Percentiles rank a stretch among this genome's conserved stretches.
phyloP scores from a whole-genome alignment of 768 basidiomycete genomes.

The Fistulinella prunicolor region DNA sequence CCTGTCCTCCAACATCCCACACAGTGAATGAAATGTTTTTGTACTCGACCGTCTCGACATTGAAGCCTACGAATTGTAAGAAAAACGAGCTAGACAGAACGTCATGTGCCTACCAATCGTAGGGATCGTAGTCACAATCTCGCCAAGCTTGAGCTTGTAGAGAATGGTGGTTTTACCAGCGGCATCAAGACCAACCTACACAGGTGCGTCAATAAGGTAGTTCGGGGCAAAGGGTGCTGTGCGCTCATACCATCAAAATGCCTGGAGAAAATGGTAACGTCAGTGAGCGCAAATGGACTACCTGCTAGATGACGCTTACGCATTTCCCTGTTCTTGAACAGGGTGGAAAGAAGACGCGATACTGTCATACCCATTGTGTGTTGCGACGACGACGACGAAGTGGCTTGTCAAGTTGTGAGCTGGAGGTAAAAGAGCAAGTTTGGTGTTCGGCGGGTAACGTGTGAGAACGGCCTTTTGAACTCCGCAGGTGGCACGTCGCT shows the following conservation, averaged over 20 bases:
- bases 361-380: constrained; percentile 74
- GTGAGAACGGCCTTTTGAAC: constrained; percentile 33
- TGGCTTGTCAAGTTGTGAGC: constrained; percentile 26
- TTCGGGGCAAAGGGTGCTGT: constrained; percentile 19
- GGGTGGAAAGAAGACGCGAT: constrained; percentile 70
- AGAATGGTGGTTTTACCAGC: constrained; percentile 98
- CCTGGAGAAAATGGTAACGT: constrained; percentile 50
- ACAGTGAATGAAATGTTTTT: constrained; percentile 99
- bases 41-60: constrained; percentile 99
- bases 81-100: background rate
- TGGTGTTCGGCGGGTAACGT: constrained; percentile 30
- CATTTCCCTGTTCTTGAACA: constrained; percentile 99
- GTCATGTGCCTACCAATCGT: constrained; percentile 80
- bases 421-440: constrained; percentile 34
- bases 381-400: constrained; percentile 31
- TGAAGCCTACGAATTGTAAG: constrained; percentile 73
- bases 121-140: constrained; percentile 99
- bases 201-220: constrained; percentile 8
- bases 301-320: constrained; percentile 57
- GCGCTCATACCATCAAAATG: constrained; percentile 82
- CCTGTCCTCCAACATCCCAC: constrained; percentile 99
- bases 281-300: constrained; percentile 22
- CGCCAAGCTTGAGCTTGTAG: constrained; percentile 99
- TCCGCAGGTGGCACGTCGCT: constrained; percentile 27
- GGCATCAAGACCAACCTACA: constrained; percentile 96